These are phyloP conservation scores for Ilyonectria destructans DNA, from an alignment of 2,329 filamentous ascomycete genomes.

Conservation along the genomic window DNA sequence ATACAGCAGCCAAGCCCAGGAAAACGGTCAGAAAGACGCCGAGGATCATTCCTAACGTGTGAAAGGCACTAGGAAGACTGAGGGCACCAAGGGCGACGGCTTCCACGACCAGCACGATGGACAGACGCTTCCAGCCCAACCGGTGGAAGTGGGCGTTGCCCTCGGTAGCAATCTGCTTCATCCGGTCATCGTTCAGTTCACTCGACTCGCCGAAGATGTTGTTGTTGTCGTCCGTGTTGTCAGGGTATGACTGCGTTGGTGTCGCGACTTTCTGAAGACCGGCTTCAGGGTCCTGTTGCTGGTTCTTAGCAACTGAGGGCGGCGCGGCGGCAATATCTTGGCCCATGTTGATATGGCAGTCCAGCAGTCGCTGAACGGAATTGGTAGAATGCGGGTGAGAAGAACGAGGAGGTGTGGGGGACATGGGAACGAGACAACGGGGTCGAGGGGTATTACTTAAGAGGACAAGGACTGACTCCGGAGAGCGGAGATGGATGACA, in stretches of 20 bases:
- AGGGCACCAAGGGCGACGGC: constrained; percentile 33
- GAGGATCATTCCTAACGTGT: constrained; percentile 30
- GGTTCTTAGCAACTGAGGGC: constrained; percentile 7
- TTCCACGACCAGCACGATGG: constrained; percentile 30
- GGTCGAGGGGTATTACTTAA: constrained; percentile 6
- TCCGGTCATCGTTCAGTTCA: constrained; percentile 29
- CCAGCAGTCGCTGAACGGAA: not conserved
- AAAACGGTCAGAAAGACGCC: constrained; percentile 25
- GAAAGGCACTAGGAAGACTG: constrained; percentile 30
- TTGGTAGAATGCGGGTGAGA: not conserved
- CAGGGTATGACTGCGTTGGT: constrained; percentile 2
- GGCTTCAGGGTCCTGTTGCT: constrained; percentile 9
- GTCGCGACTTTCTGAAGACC: constrained; percentile 10
- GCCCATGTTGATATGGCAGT: not conserved
- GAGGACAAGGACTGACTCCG: constrained; percentile 3
- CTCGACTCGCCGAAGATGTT: constrained; percentile 30
- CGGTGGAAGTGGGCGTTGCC: constrained; percentile 32
- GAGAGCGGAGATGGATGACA: constrained; percentile 14
- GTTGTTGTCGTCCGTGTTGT: constrained; percentile 18
- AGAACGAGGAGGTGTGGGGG: not conserved
- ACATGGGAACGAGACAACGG: not conserved
- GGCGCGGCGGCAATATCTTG: constrained; percentile 12
- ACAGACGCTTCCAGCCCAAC: constrained; percentile 31
- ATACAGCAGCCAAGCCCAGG: constrained; percentile 23
- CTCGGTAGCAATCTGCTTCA: constrained; percentile 32